Evolutionary conservation across 306 rosid species (phyloP).

Genomic region (Cicer chorassanicum): DNA sequence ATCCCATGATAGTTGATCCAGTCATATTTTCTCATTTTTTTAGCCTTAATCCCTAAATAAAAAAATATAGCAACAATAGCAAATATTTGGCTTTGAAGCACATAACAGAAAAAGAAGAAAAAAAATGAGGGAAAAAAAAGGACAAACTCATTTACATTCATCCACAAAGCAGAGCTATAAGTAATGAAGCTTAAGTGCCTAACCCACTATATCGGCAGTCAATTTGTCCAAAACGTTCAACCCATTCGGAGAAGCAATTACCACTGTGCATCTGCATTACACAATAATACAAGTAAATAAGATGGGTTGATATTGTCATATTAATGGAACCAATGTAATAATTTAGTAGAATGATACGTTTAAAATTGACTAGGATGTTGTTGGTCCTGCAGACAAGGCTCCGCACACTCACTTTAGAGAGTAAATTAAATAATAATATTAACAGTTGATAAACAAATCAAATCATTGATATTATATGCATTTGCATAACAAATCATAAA

Average conservation of each 20-base stretch:
- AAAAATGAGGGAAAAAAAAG: background rate
- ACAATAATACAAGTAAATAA: slow-evolving; percentile 5
- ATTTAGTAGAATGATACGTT: background rate
- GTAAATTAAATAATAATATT: no score
- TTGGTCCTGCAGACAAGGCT: background rate
- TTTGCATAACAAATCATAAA: no score
- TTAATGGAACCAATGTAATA: slow-evolving; percentile 14
- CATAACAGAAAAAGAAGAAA: background rate
- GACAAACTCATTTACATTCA: slow-evolving; percentile 5
- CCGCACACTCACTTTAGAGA: no score
- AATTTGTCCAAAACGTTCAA: slow-evolving; percentile 51
- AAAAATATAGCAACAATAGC: background rate
- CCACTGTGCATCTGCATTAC: slow-evolving; percentile 53
- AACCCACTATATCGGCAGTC: slow-evolving; percentile 50
- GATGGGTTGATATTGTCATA: background rate
- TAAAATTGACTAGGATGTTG: background rate
- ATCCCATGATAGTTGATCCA: background rate
- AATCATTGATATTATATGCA: no score
- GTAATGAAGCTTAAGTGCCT: slow-evolving; percentile 19
- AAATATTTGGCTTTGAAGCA: no score
- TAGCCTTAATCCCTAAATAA: slow-evolving; percentile 12
- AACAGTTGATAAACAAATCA: no score
- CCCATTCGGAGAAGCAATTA: slow-evolving; percentile 54
- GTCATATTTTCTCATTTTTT: slow-evolving; percentile 1
- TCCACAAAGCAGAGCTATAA: slow-evolving; percentile 19